Percentiles rank a stretch among this genome's conserved stretches.
These are phyloP conservation scores for Diaporthe citri DNA, from an alignment of 2,329 filamentous ascomycete species.

Conservation along the genomic window DNA sequence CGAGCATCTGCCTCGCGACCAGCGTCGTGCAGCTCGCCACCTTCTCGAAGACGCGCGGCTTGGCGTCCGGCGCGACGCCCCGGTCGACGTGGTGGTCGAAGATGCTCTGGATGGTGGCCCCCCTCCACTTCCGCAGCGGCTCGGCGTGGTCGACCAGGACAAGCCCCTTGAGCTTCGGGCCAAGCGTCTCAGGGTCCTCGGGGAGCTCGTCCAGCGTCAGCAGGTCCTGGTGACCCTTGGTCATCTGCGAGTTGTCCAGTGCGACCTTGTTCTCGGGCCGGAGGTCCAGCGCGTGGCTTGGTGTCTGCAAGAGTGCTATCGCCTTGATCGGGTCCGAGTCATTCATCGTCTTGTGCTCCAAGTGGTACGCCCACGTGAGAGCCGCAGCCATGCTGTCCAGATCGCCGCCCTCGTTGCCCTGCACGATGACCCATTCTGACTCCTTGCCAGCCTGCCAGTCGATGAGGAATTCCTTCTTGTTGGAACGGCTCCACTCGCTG, in stretches of 20 bases:
- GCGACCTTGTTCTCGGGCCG: conserved; percentile 61
- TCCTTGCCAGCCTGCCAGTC: conserved; percentile 59
- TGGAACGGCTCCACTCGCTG: conserved; percentile 60
- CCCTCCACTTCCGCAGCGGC: conserved; percentile 57
- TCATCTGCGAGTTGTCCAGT: conserved; percentile 59
- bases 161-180: conserved; percentile 57
- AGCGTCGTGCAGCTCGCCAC: conserved; percentile 59
- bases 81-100: conserved; percentile 61
- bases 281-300: conserved; percentile 59
- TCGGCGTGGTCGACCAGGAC: conserved; percentile 58
- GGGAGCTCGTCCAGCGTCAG: conserved; percentile 61
- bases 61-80: conserved; percentile 55
- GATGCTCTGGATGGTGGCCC: conserved; percentile 58
- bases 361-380: conserved; percentile 61
- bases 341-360: conserved; percentile 57
- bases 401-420: conserved; percentile 60
- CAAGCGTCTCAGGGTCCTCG: conserved; percentile 58
- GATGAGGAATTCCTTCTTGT: conserved; percentile 59
- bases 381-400: conserved; percentile 59
- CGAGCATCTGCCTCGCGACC: conserved; percentile 60
- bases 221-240: conserved; percentile 58
- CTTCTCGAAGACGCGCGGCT: conserved; percentile 58
- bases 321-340: conserved; percentile 57
- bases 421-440: conserved; percentile 59
- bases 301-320: conserved; percentile 60